Conservation (phyloP, 164 flowering plant species). For the Umbilicus rupestris region DNA sequence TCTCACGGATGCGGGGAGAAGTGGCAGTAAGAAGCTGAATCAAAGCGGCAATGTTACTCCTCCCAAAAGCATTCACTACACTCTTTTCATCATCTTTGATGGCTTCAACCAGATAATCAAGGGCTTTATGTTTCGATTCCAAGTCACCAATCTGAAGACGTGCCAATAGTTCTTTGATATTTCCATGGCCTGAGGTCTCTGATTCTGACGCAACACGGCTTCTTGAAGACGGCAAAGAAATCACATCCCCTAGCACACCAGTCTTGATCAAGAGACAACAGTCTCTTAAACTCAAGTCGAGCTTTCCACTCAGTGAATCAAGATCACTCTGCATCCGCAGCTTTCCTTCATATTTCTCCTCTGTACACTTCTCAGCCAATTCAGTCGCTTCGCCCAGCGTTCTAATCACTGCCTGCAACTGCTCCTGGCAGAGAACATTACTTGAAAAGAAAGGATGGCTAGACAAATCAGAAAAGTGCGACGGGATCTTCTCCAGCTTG, state of each 20-base stretch:
- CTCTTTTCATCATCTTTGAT: conserved; percentile 79
- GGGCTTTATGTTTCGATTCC: conserved; percentile 75
- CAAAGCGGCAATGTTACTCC: conserved; percentile 66
- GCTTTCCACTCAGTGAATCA: conserved; percentile 52
- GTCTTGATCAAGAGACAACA: conserved; percentile 76
- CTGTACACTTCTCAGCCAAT: conserved; percentile 48
- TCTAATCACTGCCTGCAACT: conserved; percentile 61
- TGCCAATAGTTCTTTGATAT: conserved; percentile 64
- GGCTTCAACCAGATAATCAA: conserved; percentile 56
- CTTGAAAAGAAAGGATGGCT: conserved; percentile 89
- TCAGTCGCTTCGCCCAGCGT: conserved; percentile 48
- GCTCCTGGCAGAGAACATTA: conserved; percentile 77
- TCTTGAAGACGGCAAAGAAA: conserved; percentile 31
- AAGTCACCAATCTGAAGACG: conserved; percentile 90
- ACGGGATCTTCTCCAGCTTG: conserved; percentile 64
- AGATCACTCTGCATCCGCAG: conserved; percentile 91
- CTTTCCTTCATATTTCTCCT: conserved; percentile 68
- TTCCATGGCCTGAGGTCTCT: conserved; percentile 21
- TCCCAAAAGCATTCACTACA: conserved; percentile 48
- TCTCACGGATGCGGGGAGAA: conserved; percentile 70
- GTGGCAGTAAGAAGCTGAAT: conserved; percentile 79
- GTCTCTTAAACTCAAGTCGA: conserved; percentile 72
- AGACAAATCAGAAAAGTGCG: conserved; percentile 64
- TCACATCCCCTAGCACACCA: conserved; percentile 72
- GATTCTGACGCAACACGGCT: conserved; percentile 26